A percentile compares a stretch with the other conserved stretches of the same genome.
Evolutionary conservation across 805 yeast genomes (phyloP).

Genomic region (Spathaspora arborariae): DNA sequence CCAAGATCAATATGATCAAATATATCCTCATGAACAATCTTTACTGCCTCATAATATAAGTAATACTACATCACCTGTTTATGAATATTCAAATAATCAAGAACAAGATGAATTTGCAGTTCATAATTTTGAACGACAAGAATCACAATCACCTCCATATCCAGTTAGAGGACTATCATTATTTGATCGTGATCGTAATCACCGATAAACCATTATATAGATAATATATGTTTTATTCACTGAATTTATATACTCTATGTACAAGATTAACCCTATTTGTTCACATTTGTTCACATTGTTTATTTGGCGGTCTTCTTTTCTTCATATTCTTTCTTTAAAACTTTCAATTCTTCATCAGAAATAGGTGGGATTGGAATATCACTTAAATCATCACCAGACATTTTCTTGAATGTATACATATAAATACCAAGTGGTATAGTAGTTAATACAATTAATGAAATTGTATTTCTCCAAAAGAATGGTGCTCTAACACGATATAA

Average conservation of each 20-base stretch:
- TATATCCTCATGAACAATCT: neutral
- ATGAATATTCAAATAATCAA: neutral
- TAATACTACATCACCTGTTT: too few species aligned
- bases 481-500: constrained; percentile 87
- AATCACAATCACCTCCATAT: constrained; percentile 18
- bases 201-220: neutral
- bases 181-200: constrained; percentile 3
- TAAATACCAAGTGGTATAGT: constrained; percentile 71
- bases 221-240: neutral
- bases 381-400: constrained; percentile 75
- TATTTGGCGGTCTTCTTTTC: constrained; percentile 10
- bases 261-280: constrained; percentile 6
- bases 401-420: constrained; percentile 55
- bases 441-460: constrained; percentile 53
- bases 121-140: neutral
- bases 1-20: neutral
- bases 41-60: neutral
- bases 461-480: constrained; percentile 72
- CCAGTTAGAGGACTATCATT: constrained; percentile 31
- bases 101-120: neutral
- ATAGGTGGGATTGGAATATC: constrained; percentile 96
- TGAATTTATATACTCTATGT: constrained; percentile 7
- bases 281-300: too few species aligned
- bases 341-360: constrained; percentile 67
- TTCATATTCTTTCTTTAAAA: constrained; percentile 71